A percentile compares a stretch with the other conserved stretches of the same genome.
Evolutionary conservation across 208 protist genomes (phyloP).

Genomic region (Trypanosoma boissoni): DNA sequence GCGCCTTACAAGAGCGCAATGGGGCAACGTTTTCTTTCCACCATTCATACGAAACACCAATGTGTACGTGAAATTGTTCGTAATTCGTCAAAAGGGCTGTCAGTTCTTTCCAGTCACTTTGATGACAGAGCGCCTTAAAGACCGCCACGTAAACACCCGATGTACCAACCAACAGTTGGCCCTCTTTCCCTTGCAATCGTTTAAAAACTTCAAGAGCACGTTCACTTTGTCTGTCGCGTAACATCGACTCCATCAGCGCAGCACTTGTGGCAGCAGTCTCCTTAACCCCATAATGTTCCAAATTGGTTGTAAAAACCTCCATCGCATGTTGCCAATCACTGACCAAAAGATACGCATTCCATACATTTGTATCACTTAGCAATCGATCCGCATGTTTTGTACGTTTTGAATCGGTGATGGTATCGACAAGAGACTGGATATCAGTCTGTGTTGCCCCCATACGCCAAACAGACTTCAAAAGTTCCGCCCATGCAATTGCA

Average conservation of each 20-base stretch:
- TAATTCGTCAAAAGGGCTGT: conserved; percentile 30
- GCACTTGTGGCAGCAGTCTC: conserved; percentile 47
- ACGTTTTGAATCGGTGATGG: conserved; percentile 41
- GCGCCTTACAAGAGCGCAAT: neutral
- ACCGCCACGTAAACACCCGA: conserved; percentile 30
- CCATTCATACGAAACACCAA: conserved; percentile 35
- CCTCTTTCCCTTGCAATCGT: conserved; percentile 24
- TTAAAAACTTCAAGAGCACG: conserved; percentile 35
- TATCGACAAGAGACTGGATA: conserved; percentile 49
- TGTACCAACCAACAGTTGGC: conserved; percentile 28
- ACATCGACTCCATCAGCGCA: conserved; percentile 54
- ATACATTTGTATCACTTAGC: conserved; percentile 50
- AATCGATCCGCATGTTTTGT: conserved; percentile 44
- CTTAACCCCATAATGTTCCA: conserved; percentile 40
- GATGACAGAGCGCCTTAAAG: conserved; percentile 23
- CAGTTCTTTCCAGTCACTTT: conserved; percentile 20
- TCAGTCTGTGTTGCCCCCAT: conserved; percentile 40
- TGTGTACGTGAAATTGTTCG: conserved; percentile 37
- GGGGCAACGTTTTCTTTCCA: conserved; percentile 11
- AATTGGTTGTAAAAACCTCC: conserved; percentile 53
- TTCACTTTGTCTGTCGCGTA: conserved; percentile 20
- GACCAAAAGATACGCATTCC: conserved; percentile 62
- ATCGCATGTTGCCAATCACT: conserved; percentile 46
- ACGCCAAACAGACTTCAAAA: conserved; percentile 48
- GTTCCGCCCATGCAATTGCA: conserved; percentile 60